Evolutionary conservation across 148 eudicot species (phyloP), one percentile per base, ranked within the genome.

Genomic region (Amaranthus hypochondriacus): DNA sequence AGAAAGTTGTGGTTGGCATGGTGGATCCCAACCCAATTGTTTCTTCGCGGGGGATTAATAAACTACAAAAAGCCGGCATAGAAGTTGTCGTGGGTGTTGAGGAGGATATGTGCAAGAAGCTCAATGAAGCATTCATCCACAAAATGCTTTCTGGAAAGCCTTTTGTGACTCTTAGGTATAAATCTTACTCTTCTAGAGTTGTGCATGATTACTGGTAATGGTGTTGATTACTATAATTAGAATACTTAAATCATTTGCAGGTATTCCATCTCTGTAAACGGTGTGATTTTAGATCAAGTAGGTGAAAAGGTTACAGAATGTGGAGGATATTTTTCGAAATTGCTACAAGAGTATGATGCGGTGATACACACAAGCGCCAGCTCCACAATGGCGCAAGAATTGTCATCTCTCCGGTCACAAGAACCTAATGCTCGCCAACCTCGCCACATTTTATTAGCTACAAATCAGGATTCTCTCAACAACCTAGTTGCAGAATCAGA

Each of bases 21-120:
- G 96, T 92, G 71, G 99, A 95, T 79, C 97, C 90, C 0, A 95
- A 95, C 80, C 97, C 99, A 21, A 81, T 95, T 79, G 97, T 92
- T 56, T 92, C 86, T 61, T 95, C 97, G 2, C 88, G 78, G 69
- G 99, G 97, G 53, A 79, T 95, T 44, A 73, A 83, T 62, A 89
- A 76, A 68, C 90, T 95, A 18, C 81, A 81, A 82, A 86, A 85
- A 79, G 93, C 91, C 8, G 99, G 96, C 56, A 92, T 95, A 63
- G 84, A 87, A 74, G 99, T 95, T 61, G 83, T 77, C 52, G 96
- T 86, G 21, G 89, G 91, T 21, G 87, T 95, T 0, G 99, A 95
- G 86, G 99, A 90, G 81, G 99, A 89, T 69, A 46, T 81, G 69
- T 95, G 99, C 88, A 88, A 86, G 80, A 83, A 83, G 81, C 94